Percentiles rank a stretch among this genome's conserved stretches.
Conservation (phyloP, 345 rosid species). For the Lumnitzera racemosa region DNA sequence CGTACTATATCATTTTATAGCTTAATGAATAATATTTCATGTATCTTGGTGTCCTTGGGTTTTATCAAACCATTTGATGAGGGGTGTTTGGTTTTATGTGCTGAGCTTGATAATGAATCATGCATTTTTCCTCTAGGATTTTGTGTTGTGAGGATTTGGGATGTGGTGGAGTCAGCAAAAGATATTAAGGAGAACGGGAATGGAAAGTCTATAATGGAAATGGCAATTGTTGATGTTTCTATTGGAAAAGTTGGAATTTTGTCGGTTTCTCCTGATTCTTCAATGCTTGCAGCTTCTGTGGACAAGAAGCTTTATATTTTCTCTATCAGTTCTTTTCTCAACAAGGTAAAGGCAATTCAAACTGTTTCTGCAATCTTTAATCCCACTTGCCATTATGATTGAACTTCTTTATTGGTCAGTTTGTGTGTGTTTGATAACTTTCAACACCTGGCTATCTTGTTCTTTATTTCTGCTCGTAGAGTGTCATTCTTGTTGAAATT, state of each 20-base stretch:
- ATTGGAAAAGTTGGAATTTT: constrained; percentile 44
- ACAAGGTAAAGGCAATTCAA: constrained; percentile 26
- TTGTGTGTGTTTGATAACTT: background rate
- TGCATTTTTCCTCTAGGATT: constrained; percentile 44
- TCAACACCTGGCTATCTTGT: too few relatives aligned
- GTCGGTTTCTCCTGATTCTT: constrained; percentile 55
- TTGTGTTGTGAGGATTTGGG: constrained; percentile 63
- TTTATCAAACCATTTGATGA: too few relatives aligned
- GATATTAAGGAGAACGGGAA: constrained; percentile 29
- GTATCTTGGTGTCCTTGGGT: too few relatives aligned
- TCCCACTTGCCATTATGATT: too few relatives aligned
- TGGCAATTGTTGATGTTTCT: constrained; percentile 58
- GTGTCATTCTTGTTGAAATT: too few relatives aligned
- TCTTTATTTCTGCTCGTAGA: too few relatives aligned
- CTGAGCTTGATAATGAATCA: too few relatives aligned
- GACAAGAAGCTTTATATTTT: constrained; percentile 52
- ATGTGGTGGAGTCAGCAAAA: constrained; percentile 58
- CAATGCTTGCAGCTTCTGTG: constrained; percentile 56
- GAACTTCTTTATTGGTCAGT: background rate
- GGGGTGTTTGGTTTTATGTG: too few relatives aligned
- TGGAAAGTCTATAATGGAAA: constrained; percentile 35
- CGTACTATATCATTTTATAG: too few relatives aligned
- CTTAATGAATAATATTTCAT: too few relatives aligned
- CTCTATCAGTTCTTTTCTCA: constrained; percentile 46
- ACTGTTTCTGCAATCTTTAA: background rate